Evolutionary conservation across 257 asterid species (phyloP), one percentile per base, ranked within the genome.

Genomic region (Solanum etuberosum): DNA sequence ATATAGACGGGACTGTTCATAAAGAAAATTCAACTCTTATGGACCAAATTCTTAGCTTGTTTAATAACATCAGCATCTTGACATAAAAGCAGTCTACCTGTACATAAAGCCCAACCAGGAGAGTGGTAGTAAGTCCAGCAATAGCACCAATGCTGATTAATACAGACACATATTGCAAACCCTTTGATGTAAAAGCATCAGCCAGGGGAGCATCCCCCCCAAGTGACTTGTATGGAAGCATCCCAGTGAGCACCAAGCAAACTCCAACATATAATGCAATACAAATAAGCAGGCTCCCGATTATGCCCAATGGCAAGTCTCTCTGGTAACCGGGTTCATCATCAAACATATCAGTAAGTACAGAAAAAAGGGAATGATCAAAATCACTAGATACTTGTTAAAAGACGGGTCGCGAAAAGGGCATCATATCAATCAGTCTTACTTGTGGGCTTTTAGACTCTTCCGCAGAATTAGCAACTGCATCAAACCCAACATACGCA

Each of bases 391-490:
- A 85, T 85, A 63, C 67, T 46, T 83, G 83, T 46, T 42, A 87
- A 61, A 38, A 87, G 74, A 78, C 35, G 43, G 86, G 85, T 43
- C 37, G 3, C 80, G 7, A 71, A 54, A 72, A 29, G 87, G 48
- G 57, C 84, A 85, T 87, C 61, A 32, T 59, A 68, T 90, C 70
- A 67, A 78, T 87, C 70, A 48, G 61, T 42, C 88, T 35, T 89
- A 95, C 99, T 97, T 97, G 98, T 34, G 99, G 99, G 83, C 89
- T 95, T 93, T 94, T 97, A 86, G 98, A 91, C 91, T 97, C 99
- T 93, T 97, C 99, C 3, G 99, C 99, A 88, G 99, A 95, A 90
- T 95, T 97, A 86, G 99, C 99, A 86, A 97, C 99, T 18, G 98
- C 98, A 89, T 97, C 98, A 88, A 97, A 97, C 87, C 99, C 99